Evolutionary conservation across 768 basidiomycete species (phyloP).

Genomic region (Pleurotus citrinopileatus): DNA sequence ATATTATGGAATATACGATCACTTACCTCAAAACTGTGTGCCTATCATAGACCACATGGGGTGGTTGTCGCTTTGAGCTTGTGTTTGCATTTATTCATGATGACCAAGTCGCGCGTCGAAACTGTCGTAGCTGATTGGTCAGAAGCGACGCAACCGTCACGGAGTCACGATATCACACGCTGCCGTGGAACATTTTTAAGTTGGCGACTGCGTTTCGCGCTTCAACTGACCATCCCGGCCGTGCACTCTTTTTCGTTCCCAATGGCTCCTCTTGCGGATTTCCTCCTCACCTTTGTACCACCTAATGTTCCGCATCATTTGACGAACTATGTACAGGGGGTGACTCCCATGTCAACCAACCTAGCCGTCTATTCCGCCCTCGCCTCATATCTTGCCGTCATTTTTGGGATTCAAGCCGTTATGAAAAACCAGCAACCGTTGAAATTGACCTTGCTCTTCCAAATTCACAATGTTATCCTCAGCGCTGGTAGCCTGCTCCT

Average conservation of each 20-base stretch:
- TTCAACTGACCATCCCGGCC: slow-evolving; percentile 18
- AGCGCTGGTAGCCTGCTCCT: slow-evolving; percentile 82
- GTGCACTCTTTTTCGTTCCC: slow-evolving; percentile 24
- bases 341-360: slow-evolving; percentile 81
- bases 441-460: slow-evolving; percentile 82
- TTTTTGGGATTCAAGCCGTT: slow-evolving; percentile 80
- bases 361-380: slow-evolving; percentile 70
- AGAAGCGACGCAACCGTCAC: too few species aligned
- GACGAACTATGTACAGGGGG: slow-evolving; percentile 65
- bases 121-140: too few species aligned
- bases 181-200: slow-evolving; percentile 6
- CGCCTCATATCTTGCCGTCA: slow-evolving; percentile 77
- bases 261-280: slow-evolving; percentile 76
- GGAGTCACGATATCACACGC: too few species aligned
- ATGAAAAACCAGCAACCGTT: slow-evolving; percentile 78
- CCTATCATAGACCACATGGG: neutral
- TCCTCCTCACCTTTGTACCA: slow-evolving; percentile 58
- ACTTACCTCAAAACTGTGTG: too few species aligned
- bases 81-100: too few species aligned
- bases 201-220: neutral
- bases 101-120: too few species aligned
- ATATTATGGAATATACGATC: too few species aligned
- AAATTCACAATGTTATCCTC: slow-evolving; percentile 87
- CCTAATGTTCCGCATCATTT: slow-evolving; percentile 53
- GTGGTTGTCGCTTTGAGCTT: slow-evolving; percentile 1